phyloP scores from a whole-genome alignment of 2,329 filamentous ascomycete genomes.

The Aspergillus versicolor region DNA sequence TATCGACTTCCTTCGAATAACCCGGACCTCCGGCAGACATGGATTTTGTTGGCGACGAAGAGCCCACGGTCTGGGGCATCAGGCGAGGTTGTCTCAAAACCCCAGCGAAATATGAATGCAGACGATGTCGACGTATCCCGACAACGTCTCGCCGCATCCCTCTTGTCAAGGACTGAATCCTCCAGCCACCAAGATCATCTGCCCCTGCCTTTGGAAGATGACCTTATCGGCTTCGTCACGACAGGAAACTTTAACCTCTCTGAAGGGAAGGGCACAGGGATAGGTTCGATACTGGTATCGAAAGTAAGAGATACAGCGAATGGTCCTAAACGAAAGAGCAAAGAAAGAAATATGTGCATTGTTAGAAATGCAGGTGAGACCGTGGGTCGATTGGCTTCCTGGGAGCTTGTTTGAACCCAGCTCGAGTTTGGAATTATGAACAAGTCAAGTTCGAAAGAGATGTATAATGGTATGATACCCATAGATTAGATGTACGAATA shows the following conservation, averaged over 20 bases:
- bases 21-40: constrained; percentile 61
- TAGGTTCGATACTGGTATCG: constrained; percentile 67
- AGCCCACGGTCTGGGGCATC: constrained; percentile 2
- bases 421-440: neutral
- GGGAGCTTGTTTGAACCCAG: constrained; percentile 62
- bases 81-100: neutral
- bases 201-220: constrained; percentile 67
- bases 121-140: constrained; percentile 20
- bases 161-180: constrained; percentile 36
- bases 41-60: constrained; percentile 62
- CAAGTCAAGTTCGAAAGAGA: neutral
- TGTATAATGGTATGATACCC: constrained; percentile 2
- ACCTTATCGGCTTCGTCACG: constrained; percentile 88
- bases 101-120: neutral
- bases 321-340: constrained; percentile 21
- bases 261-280: constrained; percentile 70
- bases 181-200: constrained; percentile 41
- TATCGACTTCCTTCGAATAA: constrained; percentile 72
- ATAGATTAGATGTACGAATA: neutral
- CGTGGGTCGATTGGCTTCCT: constrained; percentile 74
- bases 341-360: constrained; percentile 58
- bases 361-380: constrained; percentile 77
- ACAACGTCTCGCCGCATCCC: constrained; percentile 30
- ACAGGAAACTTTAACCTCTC: constrained; percentile 79
- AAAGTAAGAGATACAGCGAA: constrained; percentile 44